phyloP scores from a whole-genome alignment of 2,329 filamentous ascomycete genomes.

The Pyricularia sp. region DNA sequence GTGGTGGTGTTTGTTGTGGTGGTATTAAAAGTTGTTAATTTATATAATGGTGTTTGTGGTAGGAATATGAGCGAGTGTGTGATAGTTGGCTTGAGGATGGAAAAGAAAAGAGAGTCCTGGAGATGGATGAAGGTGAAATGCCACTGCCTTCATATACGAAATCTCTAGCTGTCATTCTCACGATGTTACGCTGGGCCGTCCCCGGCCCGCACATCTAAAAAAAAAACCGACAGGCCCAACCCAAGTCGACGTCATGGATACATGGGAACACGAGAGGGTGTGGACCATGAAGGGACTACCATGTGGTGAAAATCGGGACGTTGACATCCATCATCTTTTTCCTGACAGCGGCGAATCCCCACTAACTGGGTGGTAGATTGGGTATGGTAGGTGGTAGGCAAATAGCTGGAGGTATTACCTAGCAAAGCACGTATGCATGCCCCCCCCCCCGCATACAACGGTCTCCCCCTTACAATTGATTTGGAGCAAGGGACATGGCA shows the following conservation, averaged over 20 bases:
- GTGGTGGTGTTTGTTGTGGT: background rate
- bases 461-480: no score
- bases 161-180: background rate
- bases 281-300: background rate
- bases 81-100: background rate
- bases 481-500: no score
- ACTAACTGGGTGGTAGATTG: background rate
- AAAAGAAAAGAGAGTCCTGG: background rate
- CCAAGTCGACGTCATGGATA: background rate
- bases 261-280: background rate
- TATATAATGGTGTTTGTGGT: background rate
- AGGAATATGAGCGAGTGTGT: background rate
- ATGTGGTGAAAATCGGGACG: background rate
- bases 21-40: background rate
- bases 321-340: background rate
- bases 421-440: no score
- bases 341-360: background rate
- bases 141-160: background rate
- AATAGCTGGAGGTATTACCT: no score
- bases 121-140: background rate
- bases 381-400: no score
- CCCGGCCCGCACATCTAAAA: no score
- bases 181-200: background rate
- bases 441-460: no score
- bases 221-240: no score